Evolutionary conservation across 2,329 filamentous ascomycete genomes (phyloP).

Genomic region (Septoria petroselini): DNA sequence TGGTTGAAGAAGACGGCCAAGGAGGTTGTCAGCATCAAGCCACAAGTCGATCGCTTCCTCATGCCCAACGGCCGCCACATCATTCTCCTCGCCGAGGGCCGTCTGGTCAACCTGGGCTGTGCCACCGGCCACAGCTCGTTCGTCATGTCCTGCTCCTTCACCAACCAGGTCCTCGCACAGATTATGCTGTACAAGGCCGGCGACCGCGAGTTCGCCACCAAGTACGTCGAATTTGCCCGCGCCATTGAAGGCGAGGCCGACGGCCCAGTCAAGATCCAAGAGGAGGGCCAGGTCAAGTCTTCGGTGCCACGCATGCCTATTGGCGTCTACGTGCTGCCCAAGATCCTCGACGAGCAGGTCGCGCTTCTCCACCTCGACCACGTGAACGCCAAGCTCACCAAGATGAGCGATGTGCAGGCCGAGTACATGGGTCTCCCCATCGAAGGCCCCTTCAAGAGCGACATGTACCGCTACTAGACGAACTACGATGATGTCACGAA

Average conservation of each 20-base stretch:
- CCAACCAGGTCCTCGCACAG: conserved; percentile 99
- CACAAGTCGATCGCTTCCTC: conserved; percentile 96
- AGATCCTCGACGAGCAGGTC: conserved; percentile 99
- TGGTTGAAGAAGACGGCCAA: conserved; percentile 98
- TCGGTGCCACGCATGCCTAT: conserved; percentile 73
- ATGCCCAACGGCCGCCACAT: conserved; percentile 94
- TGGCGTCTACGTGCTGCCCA: conserved; percentile 94
- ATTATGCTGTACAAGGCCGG: conserved; percentile 96
- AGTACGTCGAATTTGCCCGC: conserved; percentile 89
- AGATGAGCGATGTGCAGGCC: conserved; percentile 79
- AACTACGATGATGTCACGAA: conserved; percentile 19
- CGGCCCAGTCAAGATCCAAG: conserved; percentile 33
- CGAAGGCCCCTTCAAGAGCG: conserved; percentile 94
- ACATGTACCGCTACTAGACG: conserved; percentile 76
- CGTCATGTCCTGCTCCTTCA: conserved; percentile 99
- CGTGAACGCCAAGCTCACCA: conserved; percentile 90
- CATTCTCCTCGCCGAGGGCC: conserved; percentile 96
- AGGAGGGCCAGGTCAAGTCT: conserved; percentile 53
- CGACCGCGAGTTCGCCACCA: conserved; percentile 81
- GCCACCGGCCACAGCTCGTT: conserved; percentile 99
- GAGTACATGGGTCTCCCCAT: conserved; percentile 86
- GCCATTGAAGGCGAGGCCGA: conserved; percentile 36
- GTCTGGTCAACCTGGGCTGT: conserved; percentile 98
- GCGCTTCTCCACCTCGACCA: conserved; percentile 88
- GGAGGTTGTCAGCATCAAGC: conserved; percentile 98